Evolutionary conservation across 2,329 filamentous ascomycete genomes (phyloP).

Genomic region (Cadophora luteo-olivacea): DNA sequence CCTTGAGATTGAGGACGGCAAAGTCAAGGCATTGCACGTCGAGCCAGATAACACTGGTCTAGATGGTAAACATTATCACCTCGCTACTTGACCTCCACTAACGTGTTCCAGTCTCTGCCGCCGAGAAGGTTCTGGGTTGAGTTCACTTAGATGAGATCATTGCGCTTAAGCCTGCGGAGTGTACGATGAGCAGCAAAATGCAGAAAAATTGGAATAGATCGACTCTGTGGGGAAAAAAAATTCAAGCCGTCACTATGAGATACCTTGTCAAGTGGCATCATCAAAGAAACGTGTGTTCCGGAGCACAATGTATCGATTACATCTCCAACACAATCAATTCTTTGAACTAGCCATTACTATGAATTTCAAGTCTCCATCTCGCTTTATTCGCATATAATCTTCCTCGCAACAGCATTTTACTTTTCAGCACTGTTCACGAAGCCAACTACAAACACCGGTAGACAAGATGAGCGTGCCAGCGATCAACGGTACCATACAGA

Average conservation of each 20-base stretch:
- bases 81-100: constrained; percentile 13
- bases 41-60: constrained; percentile 90
- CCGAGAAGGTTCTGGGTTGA: constrained; percentile 55
- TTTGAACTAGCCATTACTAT: too few species aligned
- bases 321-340: too few species aligned
- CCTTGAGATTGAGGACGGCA: constrained; percentile 81
- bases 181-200: constrained; percentile 4
- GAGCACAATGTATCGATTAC: too few species aligned
- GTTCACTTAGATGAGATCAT: neutral
- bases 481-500: neutral
- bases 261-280: neutral
- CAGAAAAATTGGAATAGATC: neutral
- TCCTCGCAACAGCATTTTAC: neutral
- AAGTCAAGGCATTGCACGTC: constrained; percentile 80
- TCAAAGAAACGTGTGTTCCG: neutral
- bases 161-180: neutral
- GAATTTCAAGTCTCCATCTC: too few species aligned
- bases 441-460: neutral
- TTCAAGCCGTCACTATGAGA: too few species aligned
- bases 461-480: neutral
- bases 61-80: constrained; percentile 59
- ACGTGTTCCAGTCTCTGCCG: constrained; percentile 50
- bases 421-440: neutral
- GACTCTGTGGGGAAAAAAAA: too few species aligned
- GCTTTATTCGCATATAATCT: neutral